These are phyloP conservation scores for Bipolaris cookei DNA, from an alignment of 2,329 filamentous ascomycete genomes.

Conservation along the genomic window DNA sequence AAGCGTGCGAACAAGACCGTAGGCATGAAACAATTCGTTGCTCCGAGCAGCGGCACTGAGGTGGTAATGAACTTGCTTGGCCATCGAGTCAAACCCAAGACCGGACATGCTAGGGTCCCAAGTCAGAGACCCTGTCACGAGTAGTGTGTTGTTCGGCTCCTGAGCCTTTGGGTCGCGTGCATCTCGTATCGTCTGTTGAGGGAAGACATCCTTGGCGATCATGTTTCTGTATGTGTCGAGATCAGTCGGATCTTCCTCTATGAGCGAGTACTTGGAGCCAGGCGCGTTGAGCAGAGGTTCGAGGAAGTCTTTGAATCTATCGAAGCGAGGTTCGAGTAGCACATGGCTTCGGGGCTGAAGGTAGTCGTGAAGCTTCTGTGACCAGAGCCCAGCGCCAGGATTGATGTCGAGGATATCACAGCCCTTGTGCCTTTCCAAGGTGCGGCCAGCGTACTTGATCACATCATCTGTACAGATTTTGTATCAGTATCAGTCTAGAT, in stretches of 20 bases:
- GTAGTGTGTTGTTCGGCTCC: constrained; percentile 71
- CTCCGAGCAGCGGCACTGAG: constrained; percentile 65
- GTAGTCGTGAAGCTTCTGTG: constrained; percentile 73
- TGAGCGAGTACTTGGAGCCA: constrained; percentile 58
- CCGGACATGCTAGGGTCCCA: constrained; percentile 54
- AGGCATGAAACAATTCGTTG: constrained; percentile 70
- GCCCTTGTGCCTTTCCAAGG: constrained; percentile 72
- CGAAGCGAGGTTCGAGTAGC: constrained; percentile 74
- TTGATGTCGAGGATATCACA: constrained; percentile 89
- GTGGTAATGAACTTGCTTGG: constrained; percentile 65
- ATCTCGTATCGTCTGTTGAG: constrained; percentile 59
- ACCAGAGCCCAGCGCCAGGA: constrained; percentile 81
- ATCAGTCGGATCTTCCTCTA: constrained; percentile 30
- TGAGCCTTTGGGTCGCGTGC: constrained; percentile 52
- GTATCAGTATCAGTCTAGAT: constrained; percentile 15
- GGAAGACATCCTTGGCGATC: constrained; percentile 59
- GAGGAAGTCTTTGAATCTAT: constrained; percentile 67
- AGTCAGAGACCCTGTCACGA: constrained; percentile 57
- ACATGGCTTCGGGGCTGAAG: constrained; percentile 83
- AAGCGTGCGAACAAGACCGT: constrained; percentile 80
- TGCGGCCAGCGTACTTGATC: constrained; percentile 70
- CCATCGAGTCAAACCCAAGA: constrained; percentile 62
- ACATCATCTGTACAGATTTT: constrained; percentile 64
- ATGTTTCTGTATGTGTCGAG: constrained; percentile 57
- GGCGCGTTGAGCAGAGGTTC: constrained; percentile 50